Percentiles rank a stretch among this genome's conserved stretches.
These are phyloP conservation scores for Allium cepa DNA, from an alignment of 106 monocot species.

Conservation along the genomic window DNA sequence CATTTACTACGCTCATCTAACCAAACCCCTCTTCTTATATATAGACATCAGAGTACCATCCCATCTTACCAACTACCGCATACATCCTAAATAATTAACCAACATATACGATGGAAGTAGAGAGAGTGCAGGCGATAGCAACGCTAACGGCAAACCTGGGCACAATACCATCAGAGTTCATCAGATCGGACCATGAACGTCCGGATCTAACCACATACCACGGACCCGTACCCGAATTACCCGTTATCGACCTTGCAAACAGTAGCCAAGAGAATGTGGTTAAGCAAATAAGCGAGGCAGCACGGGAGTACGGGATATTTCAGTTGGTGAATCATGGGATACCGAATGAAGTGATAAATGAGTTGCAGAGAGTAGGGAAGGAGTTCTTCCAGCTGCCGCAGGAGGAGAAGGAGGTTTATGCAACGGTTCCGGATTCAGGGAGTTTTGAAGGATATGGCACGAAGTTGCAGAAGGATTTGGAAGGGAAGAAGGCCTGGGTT, in stretches of 20 bases:
- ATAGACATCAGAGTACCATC: not conserved
- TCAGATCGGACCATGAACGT: slow-evolving; percentile 50
- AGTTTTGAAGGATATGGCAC: slow-evolving; percentile 68
- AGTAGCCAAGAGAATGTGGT: slow-evolving; percentile 5
- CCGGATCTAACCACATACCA: slow-evolving; percentile 53
- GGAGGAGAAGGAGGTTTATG: slow-evolving; percentile 68
- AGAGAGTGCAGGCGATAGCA: slow-evolving; percentile 49
- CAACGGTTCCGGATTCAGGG: slow-evolving; percentile 28
- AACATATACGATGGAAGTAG: slow-evolving; percentile 31
- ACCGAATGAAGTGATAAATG: slow-evolving; percentile 44
- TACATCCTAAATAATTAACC: not conserved
- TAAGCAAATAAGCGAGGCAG: slow-evolving; percentile 24
- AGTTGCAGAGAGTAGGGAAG: slow-evolving; percentile 60
- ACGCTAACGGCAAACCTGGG: slow-evolving; percentile 10
- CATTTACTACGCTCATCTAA: not conserved
- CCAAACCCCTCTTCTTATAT: not conserved
- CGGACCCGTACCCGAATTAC: slow-evolving; percentile 49
- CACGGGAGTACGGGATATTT: slow-evolving; percentile 68
- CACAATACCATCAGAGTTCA: slow-evolving; percentile 54
- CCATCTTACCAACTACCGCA: not conserved
- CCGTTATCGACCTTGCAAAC: slow-evolving; percentile 51
- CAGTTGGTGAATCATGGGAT: slow-evolving; percentile 88
- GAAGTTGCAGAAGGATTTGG: slow-evolving; percentile 50
- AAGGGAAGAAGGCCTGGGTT: slow-evolving; percentile 76
- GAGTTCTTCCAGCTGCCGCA: slow-evolving; percentile 71